Base-by-base conservation (phyloP, 2,329 filamentous ascomycete genomes). In the Trichoderma hamatum region DNA sequence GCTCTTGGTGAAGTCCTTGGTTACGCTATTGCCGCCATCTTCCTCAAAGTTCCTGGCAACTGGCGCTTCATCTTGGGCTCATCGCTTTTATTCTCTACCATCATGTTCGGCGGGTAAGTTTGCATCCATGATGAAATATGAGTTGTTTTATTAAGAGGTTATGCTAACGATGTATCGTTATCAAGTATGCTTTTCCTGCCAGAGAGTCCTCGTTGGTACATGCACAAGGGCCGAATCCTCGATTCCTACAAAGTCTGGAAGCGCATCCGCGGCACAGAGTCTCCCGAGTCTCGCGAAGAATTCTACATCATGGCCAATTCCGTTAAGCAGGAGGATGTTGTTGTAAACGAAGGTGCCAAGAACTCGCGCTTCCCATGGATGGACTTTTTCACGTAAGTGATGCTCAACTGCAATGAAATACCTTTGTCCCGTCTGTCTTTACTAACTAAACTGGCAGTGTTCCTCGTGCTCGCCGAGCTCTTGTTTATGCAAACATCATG, bases 31-130 rank as follows among this genome's bases (percentile, higher is more conserved):
- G 90, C 88, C 0, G 90, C 90, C 58, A 92, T 92, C 68, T 93
- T 93, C 78, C 82, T 92, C 71, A 84, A 82, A n/a, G 89, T 93
- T 2, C 79, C 81, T 0, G 90, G 90, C 19, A 90, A 89, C 80
- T 93, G 90, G 90, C 84, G 90, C 46, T 92, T 88, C 76, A 92
- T 93, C 70, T 86, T 93, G 1, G 90, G 90, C 5, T 91, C 88
- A 1, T 92, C 90, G 0, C 84, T 92, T 1, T 76, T 92, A 52
- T 92, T 92, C 79, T 91, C 88, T 0, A 80, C 78, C 34, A 75
- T 80, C 62, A 80, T 80, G 78, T 79, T 79, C 56, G 74, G 74
- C 19, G 78, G 77, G 77, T 77, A 71, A 70, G 75, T 14, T 14
- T 28, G 21, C 87, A 73, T 86, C 89, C 82, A 78, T 85, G 26